These are phyloP conservation scores for Ascosphaera apis DNA, from an alignment of 2,329 filamentous ascomycete species.

Conservation along the genomic window DNA sequence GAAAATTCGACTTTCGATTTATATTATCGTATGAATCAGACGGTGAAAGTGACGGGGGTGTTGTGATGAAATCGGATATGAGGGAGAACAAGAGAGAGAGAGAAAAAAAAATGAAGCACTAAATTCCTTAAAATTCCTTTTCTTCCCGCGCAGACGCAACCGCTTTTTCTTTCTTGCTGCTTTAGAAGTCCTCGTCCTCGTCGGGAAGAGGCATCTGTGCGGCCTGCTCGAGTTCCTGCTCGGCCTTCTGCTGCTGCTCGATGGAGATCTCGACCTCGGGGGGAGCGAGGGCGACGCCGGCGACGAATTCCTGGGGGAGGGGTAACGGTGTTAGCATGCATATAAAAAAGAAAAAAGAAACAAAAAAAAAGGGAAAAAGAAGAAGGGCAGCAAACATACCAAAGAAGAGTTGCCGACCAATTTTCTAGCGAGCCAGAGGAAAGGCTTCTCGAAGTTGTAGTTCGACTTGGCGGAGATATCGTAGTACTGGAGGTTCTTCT, in stretches of 20 bases:
- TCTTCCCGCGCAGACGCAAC: too few species aligned
- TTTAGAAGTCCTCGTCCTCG: constrained; percentile 79
- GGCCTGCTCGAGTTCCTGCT: constrained; percentile 70
- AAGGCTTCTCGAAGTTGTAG: constrained; percentile 86
- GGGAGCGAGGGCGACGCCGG: constrained; percentile 79
- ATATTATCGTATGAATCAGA: too few species aligned
- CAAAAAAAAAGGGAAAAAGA: constrained; percentile 7
- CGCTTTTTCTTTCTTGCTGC: too few species aligned
- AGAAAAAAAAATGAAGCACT: too few species aligned
- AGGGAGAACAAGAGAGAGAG: too few species aligned
- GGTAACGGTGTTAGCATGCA: constrained; percentile 8
- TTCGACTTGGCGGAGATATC: constrained; percentile 96
- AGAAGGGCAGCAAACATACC: constrained; percentile 28
- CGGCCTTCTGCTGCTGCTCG: constrained; percentile 57
- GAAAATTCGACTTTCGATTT: too few species aligned
- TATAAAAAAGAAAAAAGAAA: background rate
- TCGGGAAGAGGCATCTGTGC: constrained; percentile 69
- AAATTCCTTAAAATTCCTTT: too few species aligned
- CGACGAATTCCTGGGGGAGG: constrained; percentile 70
- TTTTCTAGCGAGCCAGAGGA: constrained; percentile 95
- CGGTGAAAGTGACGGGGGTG: too few species aligned
- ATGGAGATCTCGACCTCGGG: constrained; percentile 79
- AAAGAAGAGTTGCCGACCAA: constrained; percentile 76
- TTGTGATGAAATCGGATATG: too few species aligned
- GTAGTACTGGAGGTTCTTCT: constrained; percentile 89